These are phyloP conservation scores for Yarrowia galli DNA, from an alignment of 1,139 yeast species.

Conservation along the genomic window DNA sequence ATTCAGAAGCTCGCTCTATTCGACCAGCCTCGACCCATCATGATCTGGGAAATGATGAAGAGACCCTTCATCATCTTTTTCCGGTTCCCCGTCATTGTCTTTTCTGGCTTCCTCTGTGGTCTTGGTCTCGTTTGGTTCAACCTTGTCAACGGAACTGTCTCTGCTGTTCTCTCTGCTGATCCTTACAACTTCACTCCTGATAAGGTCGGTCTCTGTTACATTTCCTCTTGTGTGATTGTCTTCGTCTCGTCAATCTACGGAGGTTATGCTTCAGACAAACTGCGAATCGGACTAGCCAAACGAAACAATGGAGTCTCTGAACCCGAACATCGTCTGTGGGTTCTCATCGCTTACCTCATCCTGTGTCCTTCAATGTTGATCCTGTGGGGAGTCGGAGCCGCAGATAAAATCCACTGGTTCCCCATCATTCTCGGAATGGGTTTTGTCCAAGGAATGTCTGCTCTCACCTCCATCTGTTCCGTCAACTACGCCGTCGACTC, in stretches of 20 bases:
- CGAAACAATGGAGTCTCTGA: slow-evolving; percentile 72
- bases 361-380: slow-evolving; percentile 75
- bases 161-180: slow-evolving; percentile 57
- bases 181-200: slow-evolving; percentile 76
- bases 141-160: slow-evolving; percentile 65
- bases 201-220: slow-evolving; percentile 79
- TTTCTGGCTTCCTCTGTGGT: slow-evolving; percentile 71
- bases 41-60: slow-evolving; percentile 43
- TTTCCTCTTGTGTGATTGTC: slow-evolving; percentile 78
- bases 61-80: slow-evolving; percentile 45
- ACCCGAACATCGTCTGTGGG: slow-evolving; percentile 79
- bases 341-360: slow-evolving; percentile 66
- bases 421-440: slow-evolving; percentile 50
- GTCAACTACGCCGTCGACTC: slow-evolving; percentile 63
- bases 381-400: slow-evolving; percentile 81
- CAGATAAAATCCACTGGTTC: slow-evolving; percentile 67
- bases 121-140: slow-evolving; percentile 65
- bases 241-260: slow-evolving; percentile 74
- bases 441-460: slow-evolving; percentile 63
- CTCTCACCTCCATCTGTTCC: slow-evolving; percentile 61
- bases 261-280: slow-evolving; percentile 69
- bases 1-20: slow-evolving; percentile 53
- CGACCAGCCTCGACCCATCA: slow-evolving; percentile 42
- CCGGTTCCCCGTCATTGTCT: slow-evolving; percentile 63
- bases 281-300: slow-evolving; percentile 72